Evolutionary conservation across 2,329 filamentous ascomycete genomes (phyloP), one percentile per base, ranked within the genome.

Genomic region (Zarea fungicola): DNA sequence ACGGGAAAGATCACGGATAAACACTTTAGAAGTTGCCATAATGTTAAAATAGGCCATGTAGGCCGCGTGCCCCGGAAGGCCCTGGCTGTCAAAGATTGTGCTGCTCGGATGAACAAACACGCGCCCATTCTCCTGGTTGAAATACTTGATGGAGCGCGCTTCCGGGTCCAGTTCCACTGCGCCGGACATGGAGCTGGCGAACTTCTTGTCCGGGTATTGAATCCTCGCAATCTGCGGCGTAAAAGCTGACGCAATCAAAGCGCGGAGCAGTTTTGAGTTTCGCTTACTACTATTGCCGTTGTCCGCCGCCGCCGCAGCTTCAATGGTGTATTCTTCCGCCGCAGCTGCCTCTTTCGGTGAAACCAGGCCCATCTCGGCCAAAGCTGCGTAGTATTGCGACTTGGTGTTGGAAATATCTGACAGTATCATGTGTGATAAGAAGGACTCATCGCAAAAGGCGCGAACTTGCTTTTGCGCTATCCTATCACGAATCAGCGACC

Each of bases 201-300:
- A 99, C 66, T 96, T 97, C 73, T 95, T 95, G 69, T 96, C 89
- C 0, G 93, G 93, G 57, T 96, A 89, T 55, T 90, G 85, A 62
- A 99, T 96, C 46, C 91, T 83, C 13, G 90, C 90, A 55, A 96
- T 83, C 67, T 97, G 92, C 0, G 93, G 93, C 25, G 82, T 80
- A 64, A 89, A 89, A 3, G 86, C 83, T 4, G 84, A 84, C 4
- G 85, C 85, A 22, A 88, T 78, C 21, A 90, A 70, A 1, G 85
- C 85, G 19, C 85, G 81, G 18, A 89, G 70, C 22, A 90, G 75
- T 13, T 75, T 65, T 16, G 64, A 62, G 10, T 69, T 70, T 9
- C 63, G 57, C 35, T 57, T 56, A 13, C 53, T 48, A 40, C 14
- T 29, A 39, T 58, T 56, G 5, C 52, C 50, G 22, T 60, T 56